These are phyloP conservation scores for Bipolaris cookei DNA, from an alignment of 2,329 filamentous ascomycete species.

Conservation along the genomic window DNA sequence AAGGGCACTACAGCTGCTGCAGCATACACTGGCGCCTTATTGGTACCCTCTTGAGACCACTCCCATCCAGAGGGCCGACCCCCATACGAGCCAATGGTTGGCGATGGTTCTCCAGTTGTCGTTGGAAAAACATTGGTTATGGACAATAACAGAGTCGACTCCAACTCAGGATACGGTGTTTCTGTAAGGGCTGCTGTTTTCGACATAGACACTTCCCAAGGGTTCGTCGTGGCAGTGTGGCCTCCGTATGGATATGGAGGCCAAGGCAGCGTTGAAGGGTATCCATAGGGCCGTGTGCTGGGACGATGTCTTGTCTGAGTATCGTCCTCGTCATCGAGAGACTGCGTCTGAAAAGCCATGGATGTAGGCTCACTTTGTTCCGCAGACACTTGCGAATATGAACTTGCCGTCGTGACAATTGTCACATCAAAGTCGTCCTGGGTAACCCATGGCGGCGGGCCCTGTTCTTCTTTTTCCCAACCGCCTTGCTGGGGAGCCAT, in stretches of 20 bases:
- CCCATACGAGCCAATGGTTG: conserved; percentile 1
- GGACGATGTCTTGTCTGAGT: conserved; percentile 1
- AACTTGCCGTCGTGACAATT: neutral
- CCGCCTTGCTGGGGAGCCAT: conserved; percentile 24
- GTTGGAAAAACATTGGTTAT: conserved; percentile 3
- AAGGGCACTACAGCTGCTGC: conserved; percentile 35
- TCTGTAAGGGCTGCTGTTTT: conserved; percentile 4
- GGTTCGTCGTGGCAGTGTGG: neutral
- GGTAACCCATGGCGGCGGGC: neutral
- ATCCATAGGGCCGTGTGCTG: neutral
- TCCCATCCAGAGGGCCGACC: conserved; percentile 5
- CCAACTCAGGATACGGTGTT: conserved; percentile 8
- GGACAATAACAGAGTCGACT: neutral
- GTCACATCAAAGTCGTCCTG: conserved; percentile 1
- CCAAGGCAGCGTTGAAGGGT: neutral
- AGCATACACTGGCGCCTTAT: conserved; percentile 27
- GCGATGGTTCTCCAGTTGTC: neutral
- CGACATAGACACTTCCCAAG: conserved; percentile 6
- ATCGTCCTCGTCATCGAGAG: neutral
- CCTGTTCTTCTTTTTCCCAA: conserved; percentile 10
- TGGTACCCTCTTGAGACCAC: conserved; percentile 11
- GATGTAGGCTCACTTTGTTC: neutral
- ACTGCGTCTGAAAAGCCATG: neutral
- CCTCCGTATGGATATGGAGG: neutral
- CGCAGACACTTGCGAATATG: neutral